These are phyloP conservation scores for Macrolepiota fuliginosa DNA, from an alignment of 768 basidiomycete genomes.

Conservation along the genomic window DNA sequence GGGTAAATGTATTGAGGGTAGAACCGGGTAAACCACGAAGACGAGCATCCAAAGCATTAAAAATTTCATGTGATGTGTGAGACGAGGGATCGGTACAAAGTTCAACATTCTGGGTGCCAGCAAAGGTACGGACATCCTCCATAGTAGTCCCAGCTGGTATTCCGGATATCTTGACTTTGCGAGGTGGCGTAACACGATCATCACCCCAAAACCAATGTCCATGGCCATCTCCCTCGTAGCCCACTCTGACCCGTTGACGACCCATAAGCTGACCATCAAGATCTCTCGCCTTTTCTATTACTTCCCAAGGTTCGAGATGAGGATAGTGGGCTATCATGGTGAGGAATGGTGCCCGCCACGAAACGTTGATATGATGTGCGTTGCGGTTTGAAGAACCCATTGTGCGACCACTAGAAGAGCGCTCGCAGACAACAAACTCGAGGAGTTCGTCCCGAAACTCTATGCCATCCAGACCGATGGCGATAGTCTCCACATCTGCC, in stretches of 20 bases:
- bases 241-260: slow-evolving; percentile 45
- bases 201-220: background rate
- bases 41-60: slow-evolving; percentile 9
- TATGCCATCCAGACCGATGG: slow-evolving; percentile 42
- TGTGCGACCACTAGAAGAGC: slow-evolving; percentile 30
- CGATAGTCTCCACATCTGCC: slow-evolving; percentile 37
- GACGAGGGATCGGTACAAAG: background rate
- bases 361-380: slow-evolving; percentile 41
- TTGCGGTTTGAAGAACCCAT: slow-evolving; percentile 37
- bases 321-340: slow-evolving; percentile 43
- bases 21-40: background rate
- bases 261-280: slow-evolving; percentile 34
- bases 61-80: slow-evolving; percentile 1
- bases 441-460: slow-evolving; percentile 44
- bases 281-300: slow-evolving; percentile 29
- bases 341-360: slow-evolving; percentile 48
- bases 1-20: slow-evolving; percentile 7
- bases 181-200: background rate
- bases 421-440: slow-evolving; percentile 39
- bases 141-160: slow-evolving; percentile 3
- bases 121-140: background rate
- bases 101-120: slow-evolving; percentile 3
- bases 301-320: slow-evolving; percentile 21
- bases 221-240: slow-evolving; percentile 35
- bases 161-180: slow-evolving; percentile 3